Evolutionary conservation across 2,329 filamentous ascomycete species (phyloP).

Genomic region (Sporothrix protearum): DNA sequence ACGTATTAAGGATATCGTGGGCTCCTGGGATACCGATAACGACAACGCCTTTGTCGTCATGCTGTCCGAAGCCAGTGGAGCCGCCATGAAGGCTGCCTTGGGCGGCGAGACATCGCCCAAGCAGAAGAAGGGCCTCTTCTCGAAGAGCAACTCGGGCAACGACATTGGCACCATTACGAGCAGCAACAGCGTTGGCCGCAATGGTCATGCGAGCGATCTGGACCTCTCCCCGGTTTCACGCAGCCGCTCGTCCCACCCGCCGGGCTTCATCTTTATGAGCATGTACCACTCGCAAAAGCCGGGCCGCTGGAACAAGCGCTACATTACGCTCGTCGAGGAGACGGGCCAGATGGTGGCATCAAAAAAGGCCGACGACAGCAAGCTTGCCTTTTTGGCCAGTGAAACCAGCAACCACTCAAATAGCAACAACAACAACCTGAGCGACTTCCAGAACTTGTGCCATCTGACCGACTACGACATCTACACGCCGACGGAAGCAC

Average conservation of each 20-base stretch:
- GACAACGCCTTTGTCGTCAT: constrained; percentile 72
- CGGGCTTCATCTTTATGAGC: constrained; percentile 60
- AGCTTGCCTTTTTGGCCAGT: constrained; percentile 27
- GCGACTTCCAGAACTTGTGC: constrained; percentile 59
- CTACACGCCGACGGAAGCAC: constrained; percentile 69
- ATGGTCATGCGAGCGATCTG: constrained; percentile 51
- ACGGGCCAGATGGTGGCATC: constrained; percentile 70
- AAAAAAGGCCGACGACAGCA: constrained; percentile 63
- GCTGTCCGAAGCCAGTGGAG: constrained; percentile 39
- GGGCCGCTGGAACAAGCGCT: constrained; percentile 86
- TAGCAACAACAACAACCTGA: not conserved
- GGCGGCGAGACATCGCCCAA: not conserved
- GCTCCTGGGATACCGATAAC: constrained; percentile 82
- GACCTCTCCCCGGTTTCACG: constrained; percentile 61
- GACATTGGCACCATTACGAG: not conserved
- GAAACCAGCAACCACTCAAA: constrained; percentile 5
- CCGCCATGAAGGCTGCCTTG: not conserved
- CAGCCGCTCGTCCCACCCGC: constrained; percentile 52
- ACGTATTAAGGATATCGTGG: constrained; percentile 79
- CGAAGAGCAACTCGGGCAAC: not conserved
- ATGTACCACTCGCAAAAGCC: constrained; percentile 78
- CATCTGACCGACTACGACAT: constrained; percentile 92
- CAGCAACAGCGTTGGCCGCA: constrained; percentile 12
- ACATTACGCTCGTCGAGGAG: constrained; percentile 62
- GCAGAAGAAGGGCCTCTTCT: constrained; percentile 6